Percentiles rank a stretch among this genome's conserved stretches.
These are phyloP conservation scores for Plasmopara muralis DNA, from an alignment of 352 stramenopile species.

Conservation along the genomic window DNA sequence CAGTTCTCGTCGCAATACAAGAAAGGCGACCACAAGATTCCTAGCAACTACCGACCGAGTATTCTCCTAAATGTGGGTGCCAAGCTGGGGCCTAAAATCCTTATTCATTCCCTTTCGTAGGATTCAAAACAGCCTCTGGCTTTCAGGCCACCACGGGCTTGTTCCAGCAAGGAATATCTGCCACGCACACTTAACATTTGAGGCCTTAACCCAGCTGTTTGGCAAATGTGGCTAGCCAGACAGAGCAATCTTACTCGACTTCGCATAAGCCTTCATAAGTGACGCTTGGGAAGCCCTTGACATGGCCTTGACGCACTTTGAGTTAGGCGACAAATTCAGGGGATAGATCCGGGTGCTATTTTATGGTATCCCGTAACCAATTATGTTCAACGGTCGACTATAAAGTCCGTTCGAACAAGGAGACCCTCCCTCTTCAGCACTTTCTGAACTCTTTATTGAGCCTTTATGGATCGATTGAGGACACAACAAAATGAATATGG, in stretches of 20 bases:
- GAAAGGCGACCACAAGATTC: not conserved
- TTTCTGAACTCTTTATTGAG: no score
- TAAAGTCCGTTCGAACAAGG: no score
- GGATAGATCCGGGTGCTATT: not conserved
- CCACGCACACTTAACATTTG: not conserved
- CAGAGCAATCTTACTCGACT: not conserved
- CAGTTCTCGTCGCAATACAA: not conserved
- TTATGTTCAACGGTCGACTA: no score
- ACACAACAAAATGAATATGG: no score
- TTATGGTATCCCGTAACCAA: no score
- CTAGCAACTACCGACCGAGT: not conserved
- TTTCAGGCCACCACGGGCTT: not conserved
- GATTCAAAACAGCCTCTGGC: no score
- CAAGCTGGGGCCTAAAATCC: not conserved
- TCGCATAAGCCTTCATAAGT: not conserved
- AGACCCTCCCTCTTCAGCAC: no score
- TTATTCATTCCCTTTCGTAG: not conserved
- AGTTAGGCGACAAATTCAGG: not conserved
- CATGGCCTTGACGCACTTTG: not conserved
- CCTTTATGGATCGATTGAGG: no score
- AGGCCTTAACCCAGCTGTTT: not conserved
- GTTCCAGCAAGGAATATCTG: not conserved
- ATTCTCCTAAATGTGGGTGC: not conserved
- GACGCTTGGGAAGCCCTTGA: not conserved
- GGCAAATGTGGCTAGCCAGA: not conserved